A percentile compares a stretch with the other conserved stretches of the same genome.
These are phyloP conservation scores for Acanthamoeba lenticulata DNA, from an alignment of 208 protist genomes.

Conservation along the genomic window DNA sequence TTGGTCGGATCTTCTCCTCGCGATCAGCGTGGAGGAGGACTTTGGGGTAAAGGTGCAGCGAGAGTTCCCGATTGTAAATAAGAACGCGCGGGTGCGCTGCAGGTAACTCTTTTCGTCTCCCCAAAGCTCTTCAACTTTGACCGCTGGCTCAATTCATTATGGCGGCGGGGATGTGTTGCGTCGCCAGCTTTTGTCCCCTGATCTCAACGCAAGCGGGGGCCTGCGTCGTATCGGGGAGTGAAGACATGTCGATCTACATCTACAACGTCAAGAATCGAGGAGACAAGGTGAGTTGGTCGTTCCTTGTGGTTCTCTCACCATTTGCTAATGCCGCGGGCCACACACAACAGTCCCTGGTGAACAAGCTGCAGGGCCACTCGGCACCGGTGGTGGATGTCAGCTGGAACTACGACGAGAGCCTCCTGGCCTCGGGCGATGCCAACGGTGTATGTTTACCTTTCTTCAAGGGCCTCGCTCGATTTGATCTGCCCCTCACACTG, in stretches of 20 bases:
- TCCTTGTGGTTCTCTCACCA: neutral
- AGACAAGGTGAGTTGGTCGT: neutral
- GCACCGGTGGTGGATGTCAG: slow-evolving; percentile 31
- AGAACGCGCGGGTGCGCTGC: neutral
- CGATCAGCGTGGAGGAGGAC: neutral
- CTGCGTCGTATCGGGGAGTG: slow-evolving; percentile 37
- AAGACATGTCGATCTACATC: slow-evolving; percentile 66
- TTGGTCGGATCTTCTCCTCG: neutral
- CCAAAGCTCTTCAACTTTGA: too few relatives aligned
- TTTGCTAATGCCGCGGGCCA: neutral
- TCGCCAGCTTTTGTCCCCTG: slow-evolving; percentile 64
- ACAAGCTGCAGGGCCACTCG: slow-evolving; percentile 61
- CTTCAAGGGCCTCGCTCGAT: neutral
- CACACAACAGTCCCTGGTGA: neutral
- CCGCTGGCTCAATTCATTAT: too few relatives aligned
- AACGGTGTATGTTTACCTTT: neutral
- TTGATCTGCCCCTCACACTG: neutral
- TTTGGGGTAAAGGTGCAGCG: neutral
- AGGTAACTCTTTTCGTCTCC: too few relatives aligned
- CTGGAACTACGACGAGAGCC: slow-evolving; percentile 69
- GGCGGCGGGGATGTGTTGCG: too few relatives aligned
- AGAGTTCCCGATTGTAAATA: slow-evolving; percentile 1
- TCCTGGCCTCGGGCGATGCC: slow-evolving; percentile 22
- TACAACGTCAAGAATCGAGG: slow-evolving; percentile 46
- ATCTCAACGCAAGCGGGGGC: neutral